phyloP scores from a whole-genome alignment of 768 basidiomycete genomes.

The Boletus subparvulus region DNA sequence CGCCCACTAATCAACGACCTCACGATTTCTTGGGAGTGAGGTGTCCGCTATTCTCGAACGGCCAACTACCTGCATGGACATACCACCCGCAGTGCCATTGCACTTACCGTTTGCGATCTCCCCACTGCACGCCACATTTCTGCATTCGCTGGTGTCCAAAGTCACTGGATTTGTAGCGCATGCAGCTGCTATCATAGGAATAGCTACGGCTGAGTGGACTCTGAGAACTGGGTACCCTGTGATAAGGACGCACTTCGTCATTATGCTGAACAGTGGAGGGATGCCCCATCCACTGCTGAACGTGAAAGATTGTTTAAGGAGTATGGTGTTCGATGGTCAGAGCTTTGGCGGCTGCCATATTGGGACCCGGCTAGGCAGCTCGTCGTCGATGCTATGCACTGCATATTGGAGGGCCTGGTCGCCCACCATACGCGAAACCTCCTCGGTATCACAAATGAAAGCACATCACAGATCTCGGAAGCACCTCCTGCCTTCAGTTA shows the following conservation, averaged over 20 bases:
- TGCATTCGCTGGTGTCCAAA: slow-evolving; percentile 18
- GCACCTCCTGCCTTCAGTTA: background rate
- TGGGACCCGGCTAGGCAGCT: slow-evolving; percentile 22
- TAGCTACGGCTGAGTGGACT: slow-evolving; percentile 9
- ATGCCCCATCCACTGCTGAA: slow-evolving; percentile 1
- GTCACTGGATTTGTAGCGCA: slow-evolving; percentile 30
- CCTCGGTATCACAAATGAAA: background rate
- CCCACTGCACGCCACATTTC: slow-evolving; percentile 33
- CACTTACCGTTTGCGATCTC: slow-evolving; percentile 36
- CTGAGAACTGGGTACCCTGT: slow-evolving; percentile 12
- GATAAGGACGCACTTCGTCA: slow-evolving; percentile 5
- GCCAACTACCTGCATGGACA: slow-evolving; percentile 17
- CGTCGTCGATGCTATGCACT: slow-evolving; percentile 28
- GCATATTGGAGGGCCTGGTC: slow-evolving; percentile 14
- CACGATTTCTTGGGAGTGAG: slow-evolving; percentile 27
- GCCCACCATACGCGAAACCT: background rate
- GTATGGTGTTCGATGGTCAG: slow-evolving; percentile 20
- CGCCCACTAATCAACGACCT: too few relatives aligned
- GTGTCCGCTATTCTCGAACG: slow-evolving; percentile 25
- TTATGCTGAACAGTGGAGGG: slow-evolving; percentile 14
- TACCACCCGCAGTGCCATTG: slow-evolving; percentile 25
- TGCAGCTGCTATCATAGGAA: slow-evolving; percentile 27
- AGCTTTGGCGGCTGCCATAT: slow-evolving; percentile 25
- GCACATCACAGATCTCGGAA: background rate
- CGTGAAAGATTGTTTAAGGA: slow-evolving; percentile 3